A percentile compares a stretch with the other conserved stretches of the same genome.
These are phyloP conservation scores for Kalanchoe fedtschenkoi DNA, from an alignment of 164 flowering plant genomes.

Conservation along the genomic window DNA sequence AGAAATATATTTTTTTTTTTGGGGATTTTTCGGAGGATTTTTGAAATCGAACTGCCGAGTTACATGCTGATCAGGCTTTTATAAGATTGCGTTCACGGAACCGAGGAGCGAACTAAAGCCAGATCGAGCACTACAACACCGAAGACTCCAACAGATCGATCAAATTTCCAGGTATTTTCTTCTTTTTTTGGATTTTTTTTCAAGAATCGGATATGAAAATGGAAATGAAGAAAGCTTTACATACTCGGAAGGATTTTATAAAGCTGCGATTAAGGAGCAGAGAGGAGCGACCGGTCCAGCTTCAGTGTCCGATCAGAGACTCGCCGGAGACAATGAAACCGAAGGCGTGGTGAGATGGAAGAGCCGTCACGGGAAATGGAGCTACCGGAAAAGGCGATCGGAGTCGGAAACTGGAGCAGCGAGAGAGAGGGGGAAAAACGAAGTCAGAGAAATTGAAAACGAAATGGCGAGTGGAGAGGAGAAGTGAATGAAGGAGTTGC, in stretches of 20 bases:
- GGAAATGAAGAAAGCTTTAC: not conserved
- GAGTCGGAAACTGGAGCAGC: not conserved
- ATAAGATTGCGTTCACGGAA: conserved; percentile 4
- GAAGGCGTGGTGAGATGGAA: not conserved
- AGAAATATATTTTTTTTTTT: conserved; percentile 5
- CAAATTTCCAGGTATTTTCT: too few species aligned
- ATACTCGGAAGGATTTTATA: conserved; percentile 8
- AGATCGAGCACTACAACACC: not conserved
- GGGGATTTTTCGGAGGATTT: not conserved
- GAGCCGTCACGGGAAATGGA: not conserved
- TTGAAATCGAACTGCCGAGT: conserved; percentile 1
- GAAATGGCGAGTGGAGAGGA: not conserved
- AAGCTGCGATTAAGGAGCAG: conserved; percentile 5
- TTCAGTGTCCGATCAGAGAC: not conserved
- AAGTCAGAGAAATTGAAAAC: not conserved
- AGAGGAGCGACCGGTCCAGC: conserved; percentile 5
- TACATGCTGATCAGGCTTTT: conserved; percentile 10
- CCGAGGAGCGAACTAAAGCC: not conserved
- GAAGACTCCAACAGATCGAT: too few species aligned
- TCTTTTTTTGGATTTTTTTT: too few species aligned
- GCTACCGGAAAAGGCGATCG: conserved; percentile 1
- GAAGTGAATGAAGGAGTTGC: not conserved
- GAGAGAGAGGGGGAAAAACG: not conserved
- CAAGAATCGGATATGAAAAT: too few species aligned
- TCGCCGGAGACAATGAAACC: not conserved